Base-by-base conservation (phyloP, 352 stramenopile genomes). In the Pelagophyceae sp. region DNA sequence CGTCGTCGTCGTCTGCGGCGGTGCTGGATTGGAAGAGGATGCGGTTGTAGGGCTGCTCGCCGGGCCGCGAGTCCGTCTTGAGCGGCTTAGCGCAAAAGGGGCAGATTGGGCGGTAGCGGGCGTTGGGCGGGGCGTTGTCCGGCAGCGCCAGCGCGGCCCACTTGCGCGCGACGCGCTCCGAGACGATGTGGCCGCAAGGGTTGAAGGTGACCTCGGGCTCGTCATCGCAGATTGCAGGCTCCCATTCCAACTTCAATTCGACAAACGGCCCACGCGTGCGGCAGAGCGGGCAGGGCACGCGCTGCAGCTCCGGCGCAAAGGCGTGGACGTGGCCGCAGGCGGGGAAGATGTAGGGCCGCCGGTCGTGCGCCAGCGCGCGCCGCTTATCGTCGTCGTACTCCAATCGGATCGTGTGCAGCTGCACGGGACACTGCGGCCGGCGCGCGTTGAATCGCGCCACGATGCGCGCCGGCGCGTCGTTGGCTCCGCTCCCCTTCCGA, bases 31-130 rank as follows among this genome's bases (percentile, higher is more conserved):
- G 67, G 38, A 81, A 81, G 17, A 81, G 65, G 54, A 81, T 81
- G 63, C 77, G 72, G 77, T 72, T 78, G 77, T 76, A 81, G 45
- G 77, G 77, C 2, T 75, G 77, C 23, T 81, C 72, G 38, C 77
- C 77, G 51, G 69, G 33, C 64, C 72, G 69, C 35, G 35, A 37
- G 33, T 50, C 33, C 27, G 38, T 58, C 64, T 76, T 70, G 32
- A 81, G 72, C 20, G 77, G 77, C 72, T 81, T 82, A 27, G 80
- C 80, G 38, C 80, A 83, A 75, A 79, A 83, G 23, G 80, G 80
- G 70, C 80, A 83, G 77, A 83, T 77, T 38, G 80, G 78, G 17
- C 72, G 75, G 40, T 82, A 81, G 1, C 71, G 67, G 3, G 76
- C 74, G 50, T 79, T 72, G 35, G 80, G 80, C 29, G 71, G 76